Evolutionary conservation across 2,329 filamentous ascomycete genomes (phyloP).

Genomic region (Fusarium domesticum): DNA sequence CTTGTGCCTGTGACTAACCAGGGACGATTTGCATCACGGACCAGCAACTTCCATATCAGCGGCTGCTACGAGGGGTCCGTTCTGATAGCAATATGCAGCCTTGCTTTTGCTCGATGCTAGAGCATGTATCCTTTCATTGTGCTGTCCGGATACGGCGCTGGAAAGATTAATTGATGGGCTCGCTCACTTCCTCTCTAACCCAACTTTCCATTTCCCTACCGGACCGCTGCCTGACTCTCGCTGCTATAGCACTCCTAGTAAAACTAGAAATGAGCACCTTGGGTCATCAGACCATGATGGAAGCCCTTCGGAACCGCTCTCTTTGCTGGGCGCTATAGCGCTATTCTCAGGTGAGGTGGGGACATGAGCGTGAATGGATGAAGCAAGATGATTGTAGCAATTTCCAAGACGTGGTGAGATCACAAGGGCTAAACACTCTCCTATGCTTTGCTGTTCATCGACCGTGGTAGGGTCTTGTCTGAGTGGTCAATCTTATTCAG

Average conservation of each 20-base stretch:
- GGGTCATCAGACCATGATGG: constrained; percentile 9
- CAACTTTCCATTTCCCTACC: no score
- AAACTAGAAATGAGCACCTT: no score
- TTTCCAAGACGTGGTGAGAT: no score
- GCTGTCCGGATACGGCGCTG: constrained; percentile 20
- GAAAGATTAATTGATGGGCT: constrained; percentile 5
- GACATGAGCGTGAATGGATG: neutral
- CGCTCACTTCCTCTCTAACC: no score
- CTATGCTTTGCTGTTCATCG: no score
- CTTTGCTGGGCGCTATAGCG: neutral
- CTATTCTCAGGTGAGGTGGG: neutral
- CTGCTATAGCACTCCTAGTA: neutral
- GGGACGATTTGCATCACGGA: no score
- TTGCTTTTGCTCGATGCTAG: constrained; percentile 27
- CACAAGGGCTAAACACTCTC: no score
- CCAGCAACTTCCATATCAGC: no score
- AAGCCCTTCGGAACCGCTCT: neutral
- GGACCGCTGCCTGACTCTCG: no score
- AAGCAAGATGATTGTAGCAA: neutral
- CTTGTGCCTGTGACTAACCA: no score
- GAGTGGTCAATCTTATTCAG: neutral
- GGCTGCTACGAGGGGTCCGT: constrained; percentile 28
- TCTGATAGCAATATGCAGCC: constrained; percentile 18
- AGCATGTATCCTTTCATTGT: constrained; percentile 15
- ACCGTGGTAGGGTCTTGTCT: no score